phyloP scores from a whole-genome alignment of 2,329 filamentous ascomycete genomes.

The Davidsoniella virescens region DNA sequence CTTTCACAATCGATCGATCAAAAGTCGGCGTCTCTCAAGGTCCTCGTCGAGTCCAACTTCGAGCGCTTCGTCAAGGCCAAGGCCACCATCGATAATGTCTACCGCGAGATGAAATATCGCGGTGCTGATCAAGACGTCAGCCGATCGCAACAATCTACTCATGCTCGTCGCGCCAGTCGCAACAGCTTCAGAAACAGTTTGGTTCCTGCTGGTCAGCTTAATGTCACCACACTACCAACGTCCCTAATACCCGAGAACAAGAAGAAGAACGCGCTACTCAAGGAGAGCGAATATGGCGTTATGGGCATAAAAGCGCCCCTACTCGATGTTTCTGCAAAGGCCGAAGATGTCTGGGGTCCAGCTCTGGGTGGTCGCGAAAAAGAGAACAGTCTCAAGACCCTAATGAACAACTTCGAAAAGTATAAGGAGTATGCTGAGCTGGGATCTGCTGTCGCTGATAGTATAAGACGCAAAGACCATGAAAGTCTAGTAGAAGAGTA shows the following conservation, averaged over 20 bases:
- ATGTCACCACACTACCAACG: slow-evolving; percentile 13
- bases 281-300: slow-evolving; percentile 84
- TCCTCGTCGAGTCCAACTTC: slow-evolving; percentile 93
- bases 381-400: slow-evolving; percentile 68
- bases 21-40: slow-evolving; percentile 91
- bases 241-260: slow-evolving; percentile 34
- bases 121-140: slow-evolving; percentile 43
- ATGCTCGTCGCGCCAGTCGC: slow-evolving; percentile 11
- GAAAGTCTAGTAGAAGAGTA: slow-evolving; percentile 79
- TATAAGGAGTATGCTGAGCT: slow-evolving; percentile 73
- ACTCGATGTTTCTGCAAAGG: slow-evolving; percentile 80
- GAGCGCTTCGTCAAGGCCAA: slow-evolving; percentile 96
- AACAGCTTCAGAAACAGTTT: slow-evolving; percentile 14
- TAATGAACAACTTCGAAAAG: slow-evolving; percentile 59
- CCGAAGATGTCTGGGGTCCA: slow-evolving; percentile 94
- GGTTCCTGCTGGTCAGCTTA: slow-evolving; percentile 22
- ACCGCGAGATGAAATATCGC: slow-evolving; percentile 85
- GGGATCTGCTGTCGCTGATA: slow-evolving; percentile 59
- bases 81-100: slow-evolving; percentile 95
- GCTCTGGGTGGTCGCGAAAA: slow-evolving; percentile 81
- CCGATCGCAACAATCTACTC: slow-evolving; percentile 45
- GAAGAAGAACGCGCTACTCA: slow-evolving; percentile 79
- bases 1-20: slow-evolving; percentile 89
- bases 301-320: slow-evolving; percentile 77
- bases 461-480: slow-evolving; percentile 82